Base-by-base conservation (phyloP, 495 filamentous ascomycete genomes). In the Podospora fimiseda region DNA sequence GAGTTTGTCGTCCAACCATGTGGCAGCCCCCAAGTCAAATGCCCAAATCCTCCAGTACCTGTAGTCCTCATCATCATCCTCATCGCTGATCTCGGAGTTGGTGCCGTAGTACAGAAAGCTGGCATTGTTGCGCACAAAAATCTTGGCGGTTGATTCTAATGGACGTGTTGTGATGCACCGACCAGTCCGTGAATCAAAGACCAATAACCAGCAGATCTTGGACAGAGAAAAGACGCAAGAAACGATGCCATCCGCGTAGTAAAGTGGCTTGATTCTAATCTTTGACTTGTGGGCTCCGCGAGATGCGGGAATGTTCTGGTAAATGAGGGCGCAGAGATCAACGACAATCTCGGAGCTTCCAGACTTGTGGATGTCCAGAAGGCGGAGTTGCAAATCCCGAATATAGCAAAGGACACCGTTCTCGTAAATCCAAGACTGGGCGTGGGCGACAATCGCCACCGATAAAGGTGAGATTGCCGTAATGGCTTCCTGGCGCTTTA, bases 81-180 rank as follows among this genome's bases (percentile, higher is more conserved):
- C n/a, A n/a, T n/a, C n/a, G n/a, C n/a, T n/a, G 22, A 70, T 57
- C 22, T 73, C 74, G 0, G 75, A 78, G 58, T 83, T 76, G 2
- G 79, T 82, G 8, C 85, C 86, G 59, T 82, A 89, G 67, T 80
- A 89, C 15, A 92, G 72, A 60, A 80, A 85, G 2, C 71, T 62
- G 13, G 69, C 60, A 57, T 81, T 82, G 60, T 90, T 84, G 14
- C 87, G 81, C 2, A 88, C 86, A 59, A 89, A 85, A 13, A 88
- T 63, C 59, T 78, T 80, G 24, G 74, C 61, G 14, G 70, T 72
- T 5, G 76, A 75, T 1, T 68, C 66, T 7, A 87, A 59, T 3
- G 48, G 65, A 2, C 68, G 63, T 1, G 64, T 57, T 9, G 74
- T 57, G 1, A 83, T 62, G 19, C 80, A 48, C 8, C 67, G 54